Evolutionary conservation across 768 basidiomycete species (phyloP).

Genomic region (Lactifluus rugatus): DNA sequence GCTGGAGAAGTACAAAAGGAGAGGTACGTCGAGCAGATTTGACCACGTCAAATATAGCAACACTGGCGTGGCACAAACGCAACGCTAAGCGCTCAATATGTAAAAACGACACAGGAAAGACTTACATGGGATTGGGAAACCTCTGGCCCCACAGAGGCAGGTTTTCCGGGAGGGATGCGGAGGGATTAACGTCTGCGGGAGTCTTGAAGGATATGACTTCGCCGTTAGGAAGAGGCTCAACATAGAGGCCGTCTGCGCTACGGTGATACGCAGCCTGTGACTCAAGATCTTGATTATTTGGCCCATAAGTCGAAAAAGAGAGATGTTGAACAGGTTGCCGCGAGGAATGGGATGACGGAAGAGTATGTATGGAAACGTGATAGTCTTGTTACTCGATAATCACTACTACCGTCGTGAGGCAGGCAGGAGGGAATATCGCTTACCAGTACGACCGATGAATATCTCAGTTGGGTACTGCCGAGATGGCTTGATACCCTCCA

Average conservation of each 20-base stretch:
- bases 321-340: constrained; percentile 61
- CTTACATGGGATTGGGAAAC: constrained; percentile 64
- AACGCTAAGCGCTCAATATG: neutral
- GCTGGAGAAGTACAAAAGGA: constrained; percentile 82
- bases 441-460: constrained; percentile 59
- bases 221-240: constrained; percentile 73
- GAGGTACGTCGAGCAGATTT: constrained; percentile 36
- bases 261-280: constrained; percentile 64
- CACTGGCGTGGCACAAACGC: constrained; percentile 34
- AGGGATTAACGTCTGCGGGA: constrained; percentile 23
- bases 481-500: constrained; percentile 41
- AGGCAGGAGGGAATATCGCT: constrained; percentile 19
- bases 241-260: constrained; percentile 70
- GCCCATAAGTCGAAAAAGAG: constrained; percentile 85
- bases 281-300: constrained; percentile 76
- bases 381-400: constrained; percentile 49
- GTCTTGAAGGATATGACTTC: constrained; percentile 67
- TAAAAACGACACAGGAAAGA: neutral
- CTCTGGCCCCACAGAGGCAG: constrained; percentile 47
- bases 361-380: constrained; percentile 73
- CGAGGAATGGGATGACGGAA: constrained; percentile 31
- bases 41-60: constrained; percentile 75
- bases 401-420: constrained; percentile 9
- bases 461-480: constrained; percentile 33
- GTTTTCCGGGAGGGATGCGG: constrained; percentile 27